phyloP scores from a whole-genome alignment of 352 stramenopile species.

The Phytophthora brassicae region DNA sequence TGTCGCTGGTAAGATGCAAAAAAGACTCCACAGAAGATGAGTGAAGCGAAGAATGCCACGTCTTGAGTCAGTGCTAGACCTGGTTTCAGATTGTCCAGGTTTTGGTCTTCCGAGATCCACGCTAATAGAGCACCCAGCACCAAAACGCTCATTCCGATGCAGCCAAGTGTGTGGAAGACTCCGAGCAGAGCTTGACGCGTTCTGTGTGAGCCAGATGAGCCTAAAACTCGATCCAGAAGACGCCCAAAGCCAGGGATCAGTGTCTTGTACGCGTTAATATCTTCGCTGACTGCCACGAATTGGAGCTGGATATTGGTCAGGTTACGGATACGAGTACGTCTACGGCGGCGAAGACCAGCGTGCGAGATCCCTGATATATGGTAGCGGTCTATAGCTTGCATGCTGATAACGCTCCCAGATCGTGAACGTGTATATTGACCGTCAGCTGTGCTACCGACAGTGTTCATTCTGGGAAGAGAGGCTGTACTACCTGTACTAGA shows the following conservation, averaged over 20 bases:
- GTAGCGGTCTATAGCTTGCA: constrained; percentile 20
- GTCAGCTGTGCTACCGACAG: background rate
- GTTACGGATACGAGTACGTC: background rate
- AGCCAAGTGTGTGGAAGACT: constrained; percentile 11
- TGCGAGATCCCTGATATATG: too few relatives aligned
- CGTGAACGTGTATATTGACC: constrained; percentile 8
- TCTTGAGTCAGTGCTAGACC: constrained; percentile 13
- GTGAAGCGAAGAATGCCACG: constrained; percentile 11
- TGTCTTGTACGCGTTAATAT: constrained; percentile 16
- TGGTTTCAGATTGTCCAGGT: constrained; percentile 15
- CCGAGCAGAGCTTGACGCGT: constrained; percentile 9
- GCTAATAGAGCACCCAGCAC: constrained; percentile 8
- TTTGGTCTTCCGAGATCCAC: constrained; percentile 14
- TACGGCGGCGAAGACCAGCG: background rate
- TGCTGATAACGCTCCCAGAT: constrained; percentile 17
- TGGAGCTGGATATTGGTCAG: constrained; percentile 21
- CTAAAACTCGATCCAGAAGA: constrained; percentile 14
- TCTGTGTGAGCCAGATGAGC: background rate
- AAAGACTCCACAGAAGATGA: constrained; percentile 21
- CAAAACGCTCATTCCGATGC: constrained; percentile 12
- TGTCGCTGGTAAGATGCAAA: constrained; percentile 27
- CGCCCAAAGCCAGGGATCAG: constrained; percentile 21
- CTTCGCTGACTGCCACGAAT: constrained; percentile 11
- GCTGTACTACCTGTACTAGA: constrained; percentile 1
- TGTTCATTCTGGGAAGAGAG: constrained; percentile 11